Evolutionary conservation across 768 basidiomycete genomes (phyloP).

Genomic region (Naematelia aurantialba): DNA sequence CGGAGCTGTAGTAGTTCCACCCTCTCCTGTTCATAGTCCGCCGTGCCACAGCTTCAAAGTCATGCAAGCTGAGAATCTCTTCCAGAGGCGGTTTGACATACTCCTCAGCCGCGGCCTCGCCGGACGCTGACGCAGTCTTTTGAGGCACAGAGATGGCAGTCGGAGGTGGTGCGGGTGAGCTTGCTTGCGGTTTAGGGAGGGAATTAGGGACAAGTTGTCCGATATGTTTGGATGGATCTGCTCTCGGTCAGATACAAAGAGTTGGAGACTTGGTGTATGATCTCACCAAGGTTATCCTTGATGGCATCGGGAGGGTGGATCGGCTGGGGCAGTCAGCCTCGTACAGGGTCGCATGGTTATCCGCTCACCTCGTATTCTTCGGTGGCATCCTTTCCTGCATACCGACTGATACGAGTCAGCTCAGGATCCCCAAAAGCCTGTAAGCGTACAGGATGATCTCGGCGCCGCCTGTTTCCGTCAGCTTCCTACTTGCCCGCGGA

Average conservation of each 20-base stretch:
- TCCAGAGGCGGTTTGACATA: conserved; percentile 40
- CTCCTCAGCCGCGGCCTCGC: conserved; percentile 22
- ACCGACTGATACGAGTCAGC: conserved; percentile 52
- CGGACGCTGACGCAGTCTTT: conserved; percentile 48
- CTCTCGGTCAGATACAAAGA: not conserved
- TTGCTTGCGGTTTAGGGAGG: conserved; percentile 22
- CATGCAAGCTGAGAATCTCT: conserved; percentile 67
- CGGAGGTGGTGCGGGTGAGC: conserved; percentile 22
- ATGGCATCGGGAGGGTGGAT: conserved; percentile 83
- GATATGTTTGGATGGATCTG: conserved; percentile 40
- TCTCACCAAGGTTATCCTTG: conserved; percentile 51
- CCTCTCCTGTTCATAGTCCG: conserved; percentile 70
- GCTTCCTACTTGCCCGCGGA: not conserved
- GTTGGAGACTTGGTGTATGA: not conserved
- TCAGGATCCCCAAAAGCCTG: not conserved
- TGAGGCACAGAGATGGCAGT: conserved; percentile 16
- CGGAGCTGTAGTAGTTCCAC: conserved; percentile 78
- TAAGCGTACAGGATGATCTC: conserved; percentile 62
- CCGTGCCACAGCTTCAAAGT: conserved; percentile 80
- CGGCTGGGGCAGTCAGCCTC: conserved; percentile 54
- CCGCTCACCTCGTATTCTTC: conserved; percentile 44
- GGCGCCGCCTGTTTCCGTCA: conserved; percentile 72
- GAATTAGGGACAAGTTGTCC: conserved; percentile 32
- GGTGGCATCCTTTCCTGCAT: conserved; percentile 84
- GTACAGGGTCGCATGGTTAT: not conserved